Evolutionary conservation across 306 rosid species (phyloP).

Genomic region (Echinosophora koreensis): DNA sequence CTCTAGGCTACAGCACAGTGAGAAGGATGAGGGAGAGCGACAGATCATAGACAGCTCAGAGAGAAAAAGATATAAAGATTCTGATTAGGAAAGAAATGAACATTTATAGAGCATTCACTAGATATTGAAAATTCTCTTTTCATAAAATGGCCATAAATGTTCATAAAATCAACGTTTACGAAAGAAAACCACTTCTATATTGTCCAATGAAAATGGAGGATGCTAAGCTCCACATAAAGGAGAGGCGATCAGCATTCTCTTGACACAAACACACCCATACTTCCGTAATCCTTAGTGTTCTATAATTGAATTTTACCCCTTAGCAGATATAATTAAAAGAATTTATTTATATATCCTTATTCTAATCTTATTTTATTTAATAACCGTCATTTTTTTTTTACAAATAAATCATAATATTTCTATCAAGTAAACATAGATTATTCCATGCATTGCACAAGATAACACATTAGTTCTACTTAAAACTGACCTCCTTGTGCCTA

Average conservation of each 20-base stretch:
- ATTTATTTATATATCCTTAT: background rate
- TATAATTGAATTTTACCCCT: background rate
- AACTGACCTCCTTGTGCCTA: conserved; percentile 47
- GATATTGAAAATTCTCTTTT: background rate
- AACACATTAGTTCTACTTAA: background rate
- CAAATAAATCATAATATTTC: conserved; percentile 8
- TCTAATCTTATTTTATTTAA: background rate
- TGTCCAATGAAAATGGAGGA: too few relatives aligned
- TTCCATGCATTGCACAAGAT: background rate
- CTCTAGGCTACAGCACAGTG: background rate
- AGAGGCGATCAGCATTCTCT: background rate
- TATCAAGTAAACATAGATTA: background rate
- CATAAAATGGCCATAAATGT: background rate
- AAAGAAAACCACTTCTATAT: too few relatives aligned
- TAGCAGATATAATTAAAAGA: background rate
- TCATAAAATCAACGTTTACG: background rate
- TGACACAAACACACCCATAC: background rate
- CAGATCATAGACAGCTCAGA: background rate
- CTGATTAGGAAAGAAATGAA: background rate
- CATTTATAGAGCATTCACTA: background rate
- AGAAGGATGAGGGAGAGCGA: background rate
- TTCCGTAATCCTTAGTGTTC: background rate
- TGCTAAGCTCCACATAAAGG: too few relatives aligned
- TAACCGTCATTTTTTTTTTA: too few relatives aligned
- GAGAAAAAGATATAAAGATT: background rate